phyloP scores from a whole-genome alignment of 495 filamentous ascomycete genomes.

The Tuber magnatum region DNA sequence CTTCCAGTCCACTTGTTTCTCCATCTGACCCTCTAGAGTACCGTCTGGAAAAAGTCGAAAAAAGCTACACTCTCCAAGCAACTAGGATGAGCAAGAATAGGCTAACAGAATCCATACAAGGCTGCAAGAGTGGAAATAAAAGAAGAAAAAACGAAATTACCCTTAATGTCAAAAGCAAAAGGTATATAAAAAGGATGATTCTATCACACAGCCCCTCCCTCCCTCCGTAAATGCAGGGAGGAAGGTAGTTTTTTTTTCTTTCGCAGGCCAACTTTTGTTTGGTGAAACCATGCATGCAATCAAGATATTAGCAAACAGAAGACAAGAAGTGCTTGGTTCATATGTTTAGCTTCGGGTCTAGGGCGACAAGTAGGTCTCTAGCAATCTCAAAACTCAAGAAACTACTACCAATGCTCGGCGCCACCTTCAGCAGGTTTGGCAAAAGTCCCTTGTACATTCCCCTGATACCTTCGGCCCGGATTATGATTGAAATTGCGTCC shows the following conservation, averaged over 20 bases:
- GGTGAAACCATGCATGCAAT: background rate
- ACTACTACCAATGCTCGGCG: constrained; percentile 95
- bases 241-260: background rate
- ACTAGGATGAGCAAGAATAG: background rate
- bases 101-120: background rate
- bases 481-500: constrained; percentile 74
- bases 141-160: background rate
- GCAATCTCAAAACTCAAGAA: constrained; percentile 96
- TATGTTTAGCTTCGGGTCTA: constrained; percentile 2
- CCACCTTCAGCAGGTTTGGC: constrained; percentile 92
- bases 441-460: constrained; percentile 90
- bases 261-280: background rate
- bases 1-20: background rate
- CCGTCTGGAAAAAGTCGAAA: background rate
- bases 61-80: background rate
- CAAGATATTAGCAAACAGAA: background rate
- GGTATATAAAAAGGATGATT: background rate
- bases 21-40: constrained; percentile 1
- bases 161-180: background rate
- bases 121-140: background rate
- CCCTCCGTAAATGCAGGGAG: background rate
- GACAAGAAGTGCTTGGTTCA: background rate
- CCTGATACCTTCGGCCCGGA: constrained; percentile 64
- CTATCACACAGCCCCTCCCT: background rate
- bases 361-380: constrained; percentile 57